Evolutionary conservation across 495 filamentous ascomycete species (phyloP), one percentile per base, ranked within the genome.

Genomic region (Penicillium atrosanguineum): DNA sequence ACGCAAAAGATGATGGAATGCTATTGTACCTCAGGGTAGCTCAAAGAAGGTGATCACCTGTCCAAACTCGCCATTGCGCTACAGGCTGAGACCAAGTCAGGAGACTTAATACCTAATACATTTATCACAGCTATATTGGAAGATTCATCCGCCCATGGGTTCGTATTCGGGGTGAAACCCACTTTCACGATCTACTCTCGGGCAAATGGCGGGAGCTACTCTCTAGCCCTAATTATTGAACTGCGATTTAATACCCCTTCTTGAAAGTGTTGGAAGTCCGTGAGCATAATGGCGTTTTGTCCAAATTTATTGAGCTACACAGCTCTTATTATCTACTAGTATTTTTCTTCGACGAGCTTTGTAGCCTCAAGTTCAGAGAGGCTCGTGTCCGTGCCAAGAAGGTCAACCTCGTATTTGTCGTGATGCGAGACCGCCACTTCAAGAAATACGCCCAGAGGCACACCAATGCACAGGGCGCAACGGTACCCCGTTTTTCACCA

Each of bases 331-430:
- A 1, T 31, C 7, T 31, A 1, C 28, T 31, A 7, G 1, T 12
- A 6, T 9, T 6, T 6, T 1, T 12, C 11, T 31, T 7, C 28
- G 7, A 31, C 11, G 7, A 9, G 11, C 28, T 31, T 12, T 31
- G 28, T 6, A 31, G 7, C 28, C 3, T 7, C 4, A 12, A 31
- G 7, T 31, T 7, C 45, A 50, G 51, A 41, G 60, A 44, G 48
- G 56, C 48, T 56, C 36, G 59, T 55, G 56, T 36, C 36, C 34
- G 34, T 18, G 59, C 55, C 55, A 62, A 59, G 59, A 25, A 43
- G 19, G 31, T 43, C 37, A 28, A 46, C 28, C 59, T 62, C 59
- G 59, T 62, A 62, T 62, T 58, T 44, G 20, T 48, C 44, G 41
- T 23, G 49, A 44, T 46, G 12, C 7, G 44, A 34, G 31, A 12